These are phyloP conservation scores for Bryum argenteum DNA, from an alignment of 225 moss, liverwort and hornwort species.

Conservation along the genomic window DNA sequence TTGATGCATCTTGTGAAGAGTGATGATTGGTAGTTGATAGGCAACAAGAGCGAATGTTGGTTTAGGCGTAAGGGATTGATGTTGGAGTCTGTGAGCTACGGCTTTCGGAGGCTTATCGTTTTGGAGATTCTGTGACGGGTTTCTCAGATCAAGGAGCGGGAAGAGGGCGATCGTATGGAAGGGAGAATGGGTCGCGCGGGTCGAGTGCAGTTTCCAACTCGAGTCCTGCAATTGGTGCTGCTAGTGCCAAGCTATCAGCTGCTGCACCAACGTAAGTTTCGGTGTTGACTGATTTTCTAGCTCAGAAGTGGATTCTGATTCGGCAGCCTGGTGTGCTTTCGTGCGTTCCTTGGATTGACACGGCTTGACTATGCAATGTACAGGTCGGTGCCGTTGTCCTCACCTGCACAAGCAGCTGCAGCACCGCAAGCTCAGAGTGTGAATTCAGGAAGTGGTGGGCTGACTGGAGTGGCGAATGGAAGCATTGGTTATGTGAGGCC, in stretches of 20 bases:
- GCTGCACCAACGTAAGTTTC: slow-evolving; percentile 46
- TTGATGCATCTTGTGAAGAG: not conserved
- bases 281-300: no score
- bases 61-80: not conserved
- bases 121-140: not conserved
- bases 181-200: slow-evolving; percentile 78
- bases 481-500: slow-evolving; percentile 43
- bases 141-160: slow-evolving; percentile 73
- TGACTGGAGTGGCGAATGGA: slow-evolving; percentile 45
- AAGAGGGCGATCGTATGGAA: slow-evolving; percentile 62
- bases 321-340: no score
- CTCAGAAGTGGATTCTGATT: no score
- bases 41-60: not conserved
- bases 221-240: slow-evolving; percentile 40
- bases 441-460: slow-evolving; percentile 31
- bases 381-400: slow-evolving; percentile 34
- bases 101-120: not conserved
- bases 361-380: not conserved
- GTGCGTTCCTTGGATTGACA: not conserved
- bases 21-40: not conserved
- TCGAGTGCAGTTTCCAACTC: slow-evolving; percentile 51
- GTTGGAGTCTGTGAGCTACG: not conserved
- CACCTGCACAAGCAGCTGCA: slow-evolving; percentile 32
- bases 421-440: slow-evolving; percentile 29
- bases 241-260: slow-evolving; percentile 35